Percentiles rank a stretch among this genome's conserved stretches.
Evolutionary conservation across 305 asterid species (phyloP).

Genomic region (Fraxinus albicans): DNA sequence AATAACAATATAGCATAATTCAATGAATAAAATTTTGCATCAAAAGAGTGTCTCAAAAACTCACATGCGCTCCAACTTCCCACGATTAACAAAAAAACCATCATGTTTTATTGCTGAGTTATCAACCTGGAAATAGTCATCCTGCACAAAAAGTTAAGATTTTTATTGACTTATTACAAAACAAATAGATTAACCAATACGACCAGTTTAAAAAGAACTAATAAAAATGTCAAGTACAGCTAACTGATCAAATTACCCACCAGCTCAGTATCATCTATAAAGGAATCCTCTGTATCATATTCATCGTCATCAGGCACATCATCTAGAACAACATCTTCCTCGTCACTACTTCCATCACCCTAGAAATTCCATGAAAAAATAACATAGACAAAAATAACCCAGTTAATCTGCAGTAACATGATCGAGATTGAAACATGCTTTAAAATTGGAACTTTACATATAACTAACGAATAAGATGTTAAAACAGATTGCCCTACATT

Average conservation of each 20-base stretch:
- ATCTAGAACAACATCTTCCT: constrained; percentile 50
- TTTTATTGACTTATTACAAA: not conserved
- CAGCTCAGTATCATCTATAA: constrained; percentile 60
- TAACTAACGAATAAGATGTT: not conserved
- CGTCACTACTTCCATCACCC: constrained; percentile 58
- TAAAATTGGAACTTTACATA: not conserved
- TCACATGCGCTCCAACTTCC: constrained; percentile 90
- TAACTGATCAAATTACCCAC: constrained; percentile 33
- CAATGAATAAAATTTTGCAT: not conserved
- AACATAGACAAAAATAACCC: not conserved
- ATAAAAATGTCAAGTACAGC: not conserved
- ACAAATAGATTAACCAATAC: not conserved
- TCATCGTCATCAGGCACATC: constrained; percentile 59
- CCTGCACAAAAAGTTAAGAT: constrained; percentile 51
- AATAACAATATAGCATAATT: not conserved
- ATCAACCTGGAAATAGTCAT: constrained; percentile 97
- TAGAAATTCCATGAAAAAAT: constrained; percentile 27
- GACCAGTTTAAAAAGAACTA: not conserved
- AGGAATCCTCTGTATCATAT: constrained; percentile 61
- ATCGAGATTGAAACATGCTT: not conserved
- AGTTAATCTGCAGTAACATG: not conserved
- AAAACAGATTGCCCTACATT: not conserved
- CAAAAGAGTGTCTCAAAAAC: constrained; percentile 25
- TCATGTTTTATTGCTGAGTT: constrained; percentile 88
- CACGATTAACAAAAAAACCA: constrained; percentile 94